Base-by-base conservation (phyloP, 2,329 filamentous ascomycete genomes). In the Hyphodiscus sp. region DNA sequence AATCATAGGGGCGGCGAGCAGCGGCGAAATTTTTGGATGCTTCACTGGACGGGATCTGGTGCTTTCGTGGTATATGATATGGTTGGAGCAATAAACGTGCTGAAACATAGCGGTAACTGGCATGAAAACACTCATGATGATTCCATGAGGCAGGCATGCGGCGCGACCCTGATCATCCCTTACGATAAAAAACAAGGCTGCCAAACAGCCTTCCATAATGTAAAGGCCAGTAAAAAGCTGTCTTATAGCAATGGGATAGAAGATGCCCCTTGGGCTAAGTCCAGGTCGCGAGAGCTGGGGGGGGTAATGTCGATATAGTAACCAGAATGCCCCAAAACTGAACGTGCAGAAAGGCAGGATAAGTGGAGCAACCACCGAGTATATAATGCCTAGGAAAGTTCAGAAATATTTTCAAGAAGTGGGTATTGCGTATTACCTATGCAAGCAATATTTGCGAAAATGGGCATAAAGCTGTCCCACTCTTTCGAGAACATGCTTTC, bases 261-360 rank as follows among this genome's bases (percentile, higher is more conserved):
- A 63, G 1, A 96, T 78, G 46, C 91, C 91, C 29, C 91, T 30
- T 11, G 41, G 20, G n/a, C 2, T 20, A 41, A 47, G 30, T 29
- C 54, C 51, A 33, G 48, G 51, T 20, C 54, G 52, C 41, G 49
- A 55, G 44, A 58, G 50, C 47, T 46, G 54, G 10, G 30, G 55
- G 50, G 49, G 50, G 44, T 55, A 45, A 26, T 15, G 47, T 51
- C 50, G 55, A 53, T 55, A 57, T 49, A 58, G 41, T 15, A 58
- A 23, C 58, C 52, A 61, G 23, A 61, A 51, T 20, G 50, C 53
- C n/a, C 52, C 38, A 50, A 61, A 61, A 33, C 41, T 50, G 16
- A 61, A 52, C 7, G 47, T 47, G 46, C 53, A 54, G 30, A 60
- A 55, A 16, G 60, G 38, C 20, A 57, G 30, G 44, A 58, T 61